Evolutionary conservation across 192 early-diverging fungal species (phyloP).

Genomic region (Entophlyctis luteolus): DNA sequence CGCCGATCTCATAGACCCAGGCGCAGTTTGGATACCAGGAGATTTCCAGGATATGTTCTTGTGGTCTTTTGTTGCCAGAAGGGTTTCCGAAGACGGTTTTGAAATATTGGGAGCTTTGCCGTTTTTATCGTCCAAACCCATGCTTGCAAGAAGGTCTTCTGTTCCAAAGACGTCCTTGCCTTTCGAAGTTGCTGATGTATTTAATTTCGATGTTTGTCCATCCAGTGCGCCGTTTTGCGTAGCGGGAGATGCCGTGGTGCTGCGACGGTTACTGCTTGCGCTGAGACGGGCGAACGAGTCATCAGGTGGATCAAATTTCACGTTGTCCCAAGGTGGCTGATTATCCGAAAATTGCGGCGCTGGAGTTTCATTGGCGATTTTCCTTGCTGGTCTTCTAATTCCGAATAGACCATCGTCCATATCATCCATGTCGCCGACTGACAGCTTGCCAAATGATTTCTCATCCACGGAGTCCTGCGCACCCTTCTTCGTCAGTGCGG

Average conservation of each 20-base stretch:
- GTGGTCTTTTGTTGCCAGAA: background rate
- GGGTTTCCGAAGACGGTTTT: background rate
- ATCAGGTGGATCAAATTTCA: background rate
- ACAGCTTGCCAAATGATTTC: background rate
- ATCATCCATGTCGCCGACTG: conserved; percentile 17
- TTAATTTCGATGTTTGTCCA: background rate
- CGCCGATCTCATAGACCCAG: background rate
- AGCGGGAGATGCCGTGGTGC: background rate
- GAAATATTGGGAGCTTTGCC: background rate
- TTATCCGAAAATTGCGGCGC: background rate
- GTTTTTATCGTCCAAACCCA: background rate
- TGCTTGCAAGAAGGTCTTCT: background rate
- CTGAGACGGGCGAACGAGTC: background rate
- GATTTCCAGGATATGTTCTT: too few relatives aligned
- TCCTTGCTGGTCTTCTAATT: background rate
- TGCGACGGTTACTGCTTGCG: background rate
- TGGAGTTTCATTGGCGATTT: background rate
- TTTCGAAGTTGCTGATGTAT: background rate
- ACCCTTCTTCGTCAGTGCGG: background rate
- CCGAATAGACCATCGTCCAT: conserved; percentile 20
- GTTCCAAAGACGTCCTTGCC: background rate
- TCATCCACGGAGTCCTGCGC: background rate
- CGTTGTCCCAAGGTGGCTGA: too few relatives aligned
- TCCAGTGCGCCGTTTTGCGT: background rate
- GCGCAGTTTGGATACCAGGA: too few relatives aligned